These are phyloP conservation scores for Penicillium frequentans DNA, from an alignment of 2,329 filamentous ascomycete genomes.

Conservation along the genomic window DNA sequence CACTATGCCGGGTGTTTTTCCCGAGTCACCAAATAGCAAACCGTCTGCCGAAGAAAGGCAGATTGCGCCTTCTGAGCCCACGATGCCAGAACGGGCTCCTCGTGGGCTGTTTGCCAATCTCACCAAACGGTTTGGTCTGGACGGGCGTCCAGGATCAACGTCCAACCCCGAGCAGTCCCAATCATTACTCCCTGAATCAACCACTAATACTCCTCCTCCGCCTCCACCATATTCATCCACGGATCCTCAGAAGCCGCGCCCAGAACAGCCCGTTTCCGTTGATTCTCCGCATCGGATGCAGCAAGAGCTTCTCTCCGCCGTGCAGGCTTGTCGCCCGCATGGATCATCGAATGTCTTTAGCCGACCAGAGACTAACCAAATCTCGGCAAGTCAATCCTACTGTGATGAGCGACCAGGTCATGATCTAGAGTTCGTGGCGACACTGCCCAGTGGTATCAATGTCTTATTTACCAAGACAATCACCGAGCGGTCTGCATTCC, in stretches of 20 bases:
- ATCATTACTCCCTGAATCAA: constrained; percentile 18
- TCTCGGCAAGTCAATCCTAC: constrained; percentile 82
- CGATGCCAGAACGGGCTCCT: constrained; percentile 45
- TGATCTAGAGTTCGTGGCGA: constrained; percentile 69
- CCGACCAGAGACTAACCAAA: constrained; percentile 67
- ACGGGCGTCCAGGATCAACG: constrained; percentile 40
- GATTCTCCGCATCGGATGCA: constrained; percentile 44
- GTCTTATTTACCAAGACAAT: constrained; percentile 67
- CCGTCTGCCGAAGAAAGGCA: constrained; percentile 18
- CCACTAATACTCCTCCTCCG: constrained; percentile 18
- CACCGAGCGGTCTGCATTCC: constrained; percentile 55
- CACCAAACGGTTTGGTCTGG: constrained; percentile 67
- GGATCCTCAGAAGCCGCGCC: constrained; percentile 34
- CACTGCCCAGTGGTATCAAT: constrained; percentile 69
- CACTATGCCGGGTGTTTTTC: constrained; percentile 73
- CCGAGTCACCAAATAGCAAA: constrained; percentile 61
- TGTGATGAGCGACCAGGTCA: constrained; percentile 76
- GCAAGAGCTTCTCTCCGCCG: constrained; percentile 66
- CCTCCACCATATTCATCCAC: constrained; percentile 43
- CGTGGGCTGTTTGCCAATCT: constrained; percentile 67
- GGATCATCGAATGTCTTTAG: constrained; percentile 73
- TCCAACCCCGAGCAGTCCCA: constrained; percentile 23
- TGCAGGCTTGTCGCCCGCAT: constrained; percentile 74
- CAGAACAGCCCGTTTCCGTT: constrained; percentile 31
- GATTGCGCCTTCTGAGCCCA: constrained; percentile 19